Conservation (phyloP, 2,329 filamentous ascomycete genomes). For the Paraconiothyrium sp. region DNA sequence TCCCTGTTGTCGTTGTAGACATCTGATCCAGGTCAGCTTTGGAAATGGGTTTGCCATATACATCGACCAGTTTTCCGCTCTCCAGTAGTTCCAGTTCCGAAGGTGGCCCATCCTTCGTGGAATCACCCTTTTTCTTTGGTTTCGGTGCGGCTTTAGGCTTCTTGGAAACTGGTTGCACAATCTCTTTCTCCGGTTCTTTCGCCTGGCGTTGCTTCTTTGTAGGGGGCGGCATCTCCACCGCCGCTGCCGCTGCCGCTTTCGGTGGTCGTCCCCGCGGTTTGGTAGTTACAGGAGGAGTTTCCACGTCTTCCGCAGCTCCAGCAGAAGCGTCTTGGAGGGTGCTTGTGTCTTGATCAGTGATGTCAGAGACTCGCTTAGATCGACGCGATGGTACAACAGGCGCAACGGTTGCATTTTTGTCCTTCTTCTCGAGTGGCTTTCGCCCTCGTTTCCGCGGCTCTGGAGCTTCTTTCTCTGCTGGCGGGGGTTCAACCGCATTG, state of each 20-base stretch:
- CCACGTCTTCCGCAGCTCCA: slow-evolving; percentile 36
- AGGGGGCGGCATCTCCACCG: slow-evolving; percentile 20
- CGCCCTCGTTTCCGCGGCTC: slow-evolving; percentile 30
- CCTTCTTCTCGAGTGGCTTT: slow-evolving; percentile 26
- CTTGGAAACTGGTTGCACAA: slow-evolving; percentile 34
- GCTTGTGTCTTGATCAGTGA: slow-evolving; percentile 40
- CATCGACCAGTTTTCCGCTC: slow-evolving; percentile 43
- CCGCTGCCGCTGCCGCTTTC: slow-evolving; percentile 27
- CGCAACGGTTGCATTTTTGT: slow-evolving; percentile 31
- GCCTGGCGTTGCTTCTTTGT: slow-evolving; percentile 19
- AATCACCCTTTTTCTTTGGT: slow-evolving; percentile 35
- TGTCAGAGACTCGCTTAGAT: slow-evolving; percentile 41
- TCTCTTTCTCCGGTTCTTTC: slow-evolving; percentile 23
- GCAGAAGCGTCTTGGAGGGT: slow-evolving; percentile 33
- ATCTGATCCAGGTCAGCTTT: slow-evolving; percentile 46
- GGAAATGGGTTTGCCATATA: slow-evolving; percentile 42
- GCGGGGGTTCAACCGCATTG: slow-evolving; percentile 29
- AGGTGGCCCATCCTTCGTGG: slow-evolving; percentile 23
- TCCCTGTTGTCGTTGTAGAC: slow-evolving; percentile 42
- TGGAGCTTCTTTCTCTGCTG: slow-evolving; percentile 27
- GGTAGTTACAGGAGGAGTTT: slow-evolving; percentile 26
- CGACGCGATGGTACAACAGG: slow-evolving; percentile 30
- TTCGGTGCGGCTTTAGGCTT: slow-evolving; percentile 37
- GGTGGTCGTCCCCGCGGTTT: slow-evolving; percentile 41
- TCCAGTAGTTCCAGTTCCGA: slow-evolving; percentile 27